Conservation (phyloP, 78 protist genomes). For the Planoprotostelium fungivorum region DNA sequence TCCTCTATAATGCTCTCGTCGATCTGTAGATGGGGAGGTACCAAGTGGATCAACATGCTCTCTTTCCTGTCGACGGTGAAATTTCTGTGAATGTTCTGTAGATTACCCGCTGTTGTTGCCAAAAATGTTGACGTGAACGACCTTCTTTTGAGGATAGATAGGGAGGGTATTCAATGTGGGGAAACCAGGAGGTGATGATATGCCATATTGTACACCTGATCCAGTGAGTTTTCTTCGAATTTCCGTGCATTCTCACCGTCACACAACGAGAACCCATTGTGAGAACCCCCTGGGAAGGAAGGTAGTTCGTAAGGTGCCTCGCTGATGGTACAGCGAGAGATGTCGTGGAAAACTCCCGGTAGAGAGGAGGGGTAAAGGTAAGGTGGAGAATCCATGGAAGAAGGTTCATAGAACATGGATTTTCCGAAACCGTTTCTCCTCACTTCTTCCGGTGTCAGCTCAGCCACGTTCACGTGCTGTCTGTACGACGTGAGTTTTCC, state of each 20-base stretch:
- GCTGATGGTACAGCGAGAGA: constrained; percentile 8
- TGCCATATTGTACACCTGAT: constrained; percentile 29
- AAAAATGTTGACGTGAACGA: constrained; percentile 28
- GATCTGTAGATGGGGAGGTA: background rate
- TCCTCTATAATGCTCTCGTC: background rate
- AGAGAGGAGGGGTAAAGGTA: constrained; percentile 32
- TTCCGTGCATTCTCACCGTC: constrained; percentile 2
- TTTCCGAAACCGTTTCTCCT: constrained; percentile 15
- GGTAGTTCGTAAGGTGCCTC: background rate
- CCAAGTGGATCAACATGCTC: constrained; percentile 16
- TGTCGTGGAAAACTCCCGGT: constrained; percentile 1
- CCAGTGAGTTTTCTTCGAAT: constrained; percentile 28
- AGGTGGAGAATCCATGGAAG: background rate
- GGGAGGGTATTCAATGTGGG: constrained; percentile 28
- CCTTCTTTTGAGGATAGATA: constrained; percentile 7
- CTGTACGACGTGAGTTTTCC: background rate
- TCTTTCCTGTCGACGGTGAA: too few species aligned
- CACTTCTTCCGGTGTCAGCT: constrained; percentile 9
- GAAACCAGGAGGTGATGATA: constrained; percentile 37
- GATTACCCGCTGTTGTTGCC: constrained; percentile 30
- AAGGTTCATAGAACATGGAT: background rate
- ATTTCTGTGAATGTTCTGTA: too few species aligned
- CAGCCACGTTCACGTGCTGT: constrained; percentile 3
- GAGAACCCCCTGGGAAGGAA: constrained; percentile 8
- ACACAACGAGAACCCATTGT: constrained; percentile 22